Evolutionary conservation across 305 asterid genomes (phyloP).

Genomic region (Fraxinus baroniana): DNA sequence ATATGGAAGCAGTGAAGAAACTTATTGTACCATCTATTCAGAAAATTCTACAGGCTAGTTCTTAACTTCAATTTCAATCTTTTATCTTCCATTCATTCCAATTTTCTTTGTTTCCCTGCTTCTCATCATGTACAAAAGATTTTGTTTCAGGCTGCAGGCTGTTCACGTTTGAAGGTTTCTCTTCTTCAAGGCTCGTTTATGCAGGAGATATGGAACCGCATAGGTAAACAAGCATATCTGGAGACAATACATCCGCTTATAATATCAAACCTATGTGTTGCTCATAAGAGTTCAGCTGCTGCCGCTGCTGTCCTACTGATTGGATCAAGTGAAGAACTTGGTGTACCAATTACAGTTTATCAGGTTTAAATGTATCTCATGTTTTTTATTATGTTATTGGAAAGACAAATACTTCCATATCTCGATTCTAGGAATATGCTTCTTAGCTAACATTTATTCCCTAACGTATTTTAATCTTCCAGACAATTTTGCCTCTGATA

Average conservation of each 20-base stretch:
- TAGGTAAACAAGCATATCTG: conserved; percentile 82
- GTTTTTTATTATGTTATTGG: conserved; percentile 15
- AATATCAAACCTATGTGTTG: conserved; percentile 70
- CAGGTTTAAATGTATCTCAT: conserved; percentile 54
- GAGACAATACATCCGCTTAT: conserved; percentile 80
- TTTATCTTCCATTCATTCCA: conserved; percentile 18
- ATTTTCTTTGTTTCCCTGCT: conserved; percentile 17
- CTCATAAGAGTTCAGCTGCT: conserved; percentile 68
- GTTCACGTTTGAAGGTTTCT: conserved; percentile 90
- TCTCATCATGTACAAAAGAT: conserved; percentile 25
- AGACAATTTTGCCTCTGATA: conserved; percentile 87
- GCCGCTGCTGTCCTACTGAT: conserved; percentile 92
- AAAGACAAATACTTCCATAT: neutral
- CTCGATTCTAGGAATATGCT: neutral
- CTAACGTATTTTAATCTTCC: conserved; percentile 33
- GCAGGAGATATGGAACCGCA: conserved; percentile 78
- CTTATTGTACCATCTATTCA: conserved; percentile 76
- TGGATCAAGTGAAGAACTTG: conserved; percentile 97
- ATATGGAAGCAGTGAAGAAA: conserved; percentile 59
- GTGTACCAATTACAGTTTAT: conserved; percentile 87
- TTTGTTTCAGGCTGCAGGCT: conserved; percentile 65
- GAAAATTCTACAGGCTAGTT: conserved; percentile 84
- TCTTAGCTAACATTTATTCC: conserved; percentile 15
- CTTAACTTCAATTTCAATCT: conserved; percentile 23
- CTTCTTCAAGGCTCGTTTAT: conserved; percentile 99